Base-by-base conservation (phyloP, 2,329 filamentous ascomycete species). In the Hypoxylon sp. region DNA sequence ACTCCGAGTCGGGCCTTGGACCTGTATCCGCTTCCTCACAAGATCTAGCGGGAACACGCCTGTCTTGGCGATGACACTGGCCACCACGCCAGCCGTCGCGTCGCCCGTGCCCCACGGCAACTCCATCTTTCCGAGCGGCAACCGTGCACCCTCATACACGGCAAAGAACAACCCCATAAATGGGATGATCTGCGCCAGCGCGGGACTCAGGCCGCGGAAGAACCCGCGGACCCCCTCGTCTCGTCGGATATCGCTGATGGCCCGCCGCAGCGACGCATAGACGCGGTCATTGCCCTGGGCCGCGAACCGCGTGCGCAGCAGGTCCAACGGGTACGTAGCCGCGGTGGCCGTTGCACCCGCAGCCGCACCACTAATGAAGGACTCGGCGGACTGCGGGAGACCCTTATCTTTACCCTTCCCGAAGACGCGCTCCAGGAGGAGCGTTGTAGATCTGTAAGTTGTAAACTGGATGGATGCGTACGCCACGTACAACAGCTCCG, bases 111-210 rank as follows among this genome's bases (percentile, higher is more conserved):
- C 93, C 78, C 91, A 91, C 0, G 90, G 91, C 72, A 92, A 78
- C 9, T 86, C 79, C 17, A 90, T 74, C 5, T 77, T 76, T 5
- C 84, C 83, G 50, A 95, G 79, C 0, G 86, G 87, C 5, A 88
- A 78, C 5, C 92, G 86, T 55, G 97, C 82, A 9, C 86, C 85
- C 80, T 99, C 96, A 82, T 98, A 99, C 44, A 90, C 87, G 35
- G 92, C 88, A 81, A 99, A 99, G 83, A 99, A 98, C 2, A 97
- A 85, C 13, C 96, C 96, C 96, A 99, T 99, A 79, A 95, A 97
- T 1, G 96, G 96, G 9, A 97, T 89, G 53, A 98, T 96, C 82
- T 98, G 94, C 26, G 86, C 91, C 22, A 98, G 84, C 0, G 91
- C 94, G 1, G 95, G 94, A 1, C 87, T 87, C 35, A 97, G 84